phyloP scores from a whole-genome alignment of 2,329 filamentous ascomycete genomes.

The Biscogniauxia mediterranea region DNA sequence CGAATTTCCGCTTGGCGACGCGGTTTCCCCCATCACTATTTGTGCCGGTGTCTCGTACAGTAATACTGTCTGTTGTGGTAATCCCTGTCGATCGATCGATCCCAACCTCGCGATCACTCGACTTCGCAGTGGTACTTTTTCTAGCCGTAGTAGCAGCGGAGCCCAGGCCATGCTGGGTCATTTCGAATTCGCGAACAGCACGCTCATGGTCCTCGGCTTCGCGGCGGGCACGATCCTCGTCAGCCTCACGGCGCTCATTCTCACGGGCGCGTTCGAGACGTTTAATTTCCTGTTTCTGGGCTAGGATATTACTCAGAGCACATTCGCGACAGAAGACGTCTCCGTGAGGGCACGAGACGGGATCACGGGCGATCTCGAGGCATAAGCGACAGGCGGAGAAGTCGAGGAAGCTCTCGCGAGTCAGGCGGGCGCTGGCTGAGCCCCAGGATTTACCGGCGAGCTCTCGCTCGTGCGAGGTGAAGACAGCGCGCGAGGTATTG shows the following conservation, averaged over 20 bases:
- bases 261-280: conserved; percentile 66
- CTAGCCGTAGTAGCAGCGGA: conserved; percentile 29
- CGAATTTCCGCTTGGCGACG: conserved; percentile 70
- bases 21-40: conserved; percentile 26
- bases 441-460: conserved; percentile 82
- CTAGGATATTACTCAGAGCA: conserved; percentile 83
- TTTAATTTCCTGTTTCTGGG: conserved; percentile 89
- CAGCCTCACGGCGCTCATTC: conserved; percentile 62
- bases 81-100: conserved; percentile 34
- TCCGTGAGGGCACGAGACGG: conserved; percentile 79
- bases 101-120: conserved; percentile 14
- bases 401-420: conserved; percentile 86
- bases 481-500: conserved; percentile 89
- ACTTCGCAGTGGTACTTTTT: conserved; percentile 12
- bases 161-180: conserved; percentile 70
- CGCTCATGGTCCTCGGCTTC: conserved; percentile 69
- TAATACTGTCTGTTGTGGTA: conserved; percentile 16
- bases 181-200: conserved; percentile 79
- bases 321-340: conserved; percentile 97
- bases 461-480: conserved; percentile 86
- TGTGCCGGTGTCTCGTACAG: background rate
- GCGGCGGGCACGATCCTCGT: conserved; percentile 60
- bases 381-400: conserved; percentile 89
- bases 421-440: conserved; percentile 77
- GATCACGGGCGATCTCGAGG: conserved; percentile 74